Evolutionary conservation across 495 filamentous ascomycete genomes (phyloP).

Genomic region (Elasticomyces elasticus): DNA sequence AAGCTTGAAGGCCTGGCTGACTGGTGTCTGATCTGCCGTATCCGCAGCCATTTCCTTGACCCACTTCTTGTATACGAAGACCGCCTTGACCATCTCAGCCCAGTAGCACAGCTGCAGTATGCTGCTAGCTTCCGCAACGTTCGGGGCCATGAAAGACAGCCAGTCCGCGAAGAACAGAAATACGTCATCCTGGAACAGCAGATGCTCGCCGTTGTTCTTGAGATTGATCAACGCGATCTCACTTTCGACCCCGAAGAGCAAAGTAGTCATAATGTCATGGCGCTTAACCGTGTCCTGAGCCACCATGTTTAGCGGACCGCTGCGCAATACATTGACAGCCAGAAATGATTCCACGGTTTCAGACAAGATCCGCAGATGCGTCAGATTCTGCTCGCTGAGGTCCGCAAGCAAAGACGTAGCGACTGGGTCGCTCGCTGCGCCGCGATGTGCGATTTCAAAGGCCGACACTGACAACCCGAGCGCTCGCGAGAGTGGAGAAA

Average conservation of each 20-base stretch:
- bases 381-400: constrained; percentile 68
- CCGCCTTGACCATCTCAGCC: constrained; percentile 78
- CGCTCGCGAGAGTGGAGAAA: constrained; percentile 37
- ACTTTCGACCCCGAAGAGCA: constrained; percentile 24
- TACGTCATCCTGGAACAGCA: constrained; percentile 65
- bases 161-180: constrained; percentile 81
- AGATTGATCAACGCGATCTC: constrained; percentile 31
- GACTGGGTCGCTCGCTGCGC: constrained; percentile 38
- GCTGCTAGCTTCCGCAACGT: constrained; percentile 69
- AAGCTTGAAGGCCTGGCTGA: constrained; percentile 9
- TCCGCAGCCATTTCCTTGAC: not conserved
- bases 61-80: constrained; percentile 32
- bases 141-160: constrained; percentile 51
- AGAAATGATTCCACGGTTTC: constrained; percentile 73
- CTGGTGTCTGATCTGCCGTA: not conserved
- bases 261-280: constrained; percentile 16
- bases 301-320: not conserved
- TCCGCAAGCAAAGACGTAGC: constrained; percentile 65
- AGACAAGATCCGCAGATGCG: constrained; percentile 79
- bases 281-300: constrained; percentile 1
- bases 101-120: constrained; percentile 82
- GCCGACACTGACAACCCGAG: constrained; percentile 85
- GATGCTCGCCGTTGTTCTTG: constrained; percentile 39
- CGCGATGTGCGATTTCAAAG: constrained; percentile 85
- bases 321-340: constrained; percentile 27